These are phyloP conservation scores for Penicillium sp. DNA, from an alignment of 2,329 filamentous ascomycete species.

Conservation along the genomic window DNA sequence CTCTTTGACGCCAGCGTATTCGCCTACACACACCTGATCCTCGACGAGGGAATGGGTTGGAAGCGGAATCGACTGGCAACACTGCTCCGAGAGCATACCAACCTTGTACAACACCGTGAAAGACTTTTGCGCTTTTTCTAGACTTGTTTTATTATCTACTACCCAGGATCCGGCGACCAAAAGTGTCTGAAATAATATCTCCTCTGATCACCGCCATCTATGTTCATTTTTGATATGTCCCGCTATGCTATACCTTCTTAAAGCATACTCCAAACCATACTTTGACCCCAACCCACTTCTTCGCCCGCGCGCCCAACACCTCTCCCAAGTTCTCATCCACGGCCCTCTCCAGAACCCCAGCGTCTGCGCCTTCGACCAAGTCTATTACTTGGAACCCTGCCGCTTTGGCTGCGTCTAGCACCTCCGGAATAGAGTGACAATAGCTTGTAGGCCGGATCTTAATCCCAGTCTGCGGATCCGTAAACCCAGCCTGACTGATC, in stretches of 20 bases:
- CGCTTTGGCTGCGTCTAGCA: conserved; percentile 50
- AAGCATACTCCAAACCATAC: conserved; percentile 58
- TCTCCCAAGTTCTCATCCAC: conserved; percentile 58
- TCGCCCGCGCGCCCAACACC: conserved; percentile 59
- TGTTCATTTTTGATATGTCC: neutral
- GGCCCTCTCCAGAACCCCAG: conserved; percentile 43
- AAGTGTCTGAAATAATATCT: conserved; percentile 5
- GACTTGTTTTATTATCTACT: conserved; percentile 15
- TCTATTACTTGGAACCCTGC: conserved; percentile 49
- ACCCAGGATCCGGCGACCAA: conserved; percentile 2
- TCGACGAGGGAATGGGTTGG: conserved; percentile 67
- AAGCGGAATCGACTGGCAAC: conserved; percentile 60
- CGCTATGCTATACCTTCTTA: conserved; percentile 27
- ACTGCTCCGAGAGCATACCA: conserved; percentile 57
- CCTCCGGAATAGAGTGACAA: conserved; percentile 54
- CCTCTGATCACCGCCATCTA: neutral
- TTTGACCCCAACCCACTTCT: conserved; percentile 62
- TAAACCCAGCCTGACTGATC: conserved; percentile 62
- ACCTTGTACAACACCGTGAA: conserved; percentile 65
- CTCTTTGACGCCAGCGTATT: conserved; percentile 89
- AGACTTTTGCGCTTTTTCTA: conserved; percentile 58
- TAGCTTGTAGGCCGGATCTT: conserved; percentile 64
- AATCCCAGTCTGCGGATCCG: conserved; percentile 51
- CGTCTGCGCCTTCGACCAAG: conserved; percentile 12
- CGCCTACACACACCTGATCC: conserved; percentile 79